Conservation (phyloP, 805 yeast genomes). For the Lachancea fermentati region DNA sequence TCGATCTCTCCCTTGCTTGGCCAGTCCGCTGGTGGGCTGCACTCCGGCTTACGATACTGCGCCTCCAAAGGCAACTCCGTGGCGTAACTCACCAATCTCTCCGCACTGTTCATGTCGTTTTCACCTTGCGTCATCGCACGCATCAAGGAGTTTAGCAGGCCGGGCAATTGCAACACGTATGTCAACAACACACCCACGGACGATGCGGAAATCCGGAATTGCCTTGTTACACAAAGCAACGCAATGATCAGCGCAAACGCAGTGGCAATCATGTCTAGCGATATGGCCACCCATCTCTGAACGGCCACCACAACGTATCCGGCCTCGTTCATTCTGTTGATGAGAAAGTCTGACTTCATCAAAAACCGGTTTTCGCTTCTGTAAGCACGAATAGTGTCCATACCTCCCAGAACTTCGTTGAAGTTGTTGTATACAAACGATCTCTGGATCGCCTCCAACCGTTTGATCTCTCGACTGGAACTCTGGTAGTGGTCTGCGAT, state of each 20-base stretch:
- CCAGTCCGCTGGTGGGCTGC: slow-evolving; percentile 44
- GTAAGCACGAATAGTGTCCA: slow-evolving; percentile 44
- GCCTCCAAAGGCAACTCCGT: slow-evolving; percentile 65
- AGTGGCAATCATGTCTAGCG: slow-evolving; percentile 45
- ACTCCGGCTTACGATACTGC: slow-evolving; percentile 43
- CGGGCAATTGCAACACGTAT: slow-evolving; percentile 55
- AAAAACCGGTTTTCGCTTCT: slow-evolving; percentile 34
- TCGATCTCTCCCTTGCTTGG: slow-evolving; percentile 46
- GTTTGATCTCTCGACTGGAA: slow-evolving; percentile 45
- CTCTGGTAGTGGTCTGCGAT: slow-evolving; percentile 44
- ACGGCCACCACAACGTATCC: slow-evolving; percentile 45
- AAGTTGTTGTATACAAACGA: slow-evolving; percentile 48
- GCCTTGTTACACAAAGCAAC: slow-evolving; percentile 53
- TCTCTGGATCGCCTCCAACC: slow-evolving; percentile 47
- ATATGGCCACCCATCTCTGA: slow-evolving; percentile 61
- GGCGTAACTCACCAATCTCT: slow-evolving; percentile 61
- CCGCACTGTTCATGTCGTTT: slow-evolving; percentile 55
- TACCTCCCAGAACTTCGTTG: slow-evolving; percentile 45
- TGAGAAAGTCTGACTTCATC: slow-evolving; percentile 40
- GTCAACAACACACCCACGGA: slow-evolving; percentile 58
- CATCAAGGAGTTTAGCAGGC: slow-evolving; percentile 46
- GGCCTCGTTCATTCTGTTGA: slow-evolving; percentile 52
- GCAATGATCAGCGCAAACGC: slow-evolving; percentile 48
- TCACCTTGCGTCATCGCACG: slow-evolving; percentile 52
- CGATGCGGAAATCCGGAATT: slow-evolving; percentile 50